phyloP scores from a whole-genome alignment of 1,139 yeast species.

The Yamadazyma aaseri region DNA sequence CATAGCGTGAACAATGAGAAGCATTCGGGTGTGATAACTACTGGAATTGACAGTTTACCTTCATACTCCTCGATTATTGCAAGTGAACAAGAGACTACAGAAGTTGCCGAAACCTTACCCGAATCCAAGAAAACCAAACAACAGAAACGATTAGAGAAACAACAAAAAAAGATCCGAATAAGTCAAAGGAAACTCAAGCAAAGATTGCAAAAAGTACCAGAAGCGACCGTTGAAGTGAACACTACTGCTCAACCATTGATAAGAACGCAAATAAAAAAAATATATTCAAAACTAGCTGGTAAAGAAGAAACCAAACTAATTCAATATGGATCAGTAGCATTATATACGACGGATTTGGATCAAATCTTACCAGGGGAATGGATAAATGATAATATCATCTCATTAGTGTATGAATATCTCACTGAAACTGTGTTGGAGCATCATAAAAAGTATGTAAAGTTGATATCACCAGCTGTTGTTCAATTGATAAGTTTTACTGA shows the following conservation, averaged over 20 bases:
- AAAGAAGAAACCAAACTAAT: conserved; percentile 17
- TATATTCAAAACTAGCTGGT: conserved; percentile 17
- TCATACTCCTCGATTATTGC: conserved; percentile 18
- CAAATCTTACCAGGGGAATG: conserved; percentile 57
- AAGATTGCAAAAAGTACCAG: not conserved
- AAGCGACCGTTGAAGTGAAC: not conserved
- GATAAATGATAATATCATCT: conserved; percentile 70
- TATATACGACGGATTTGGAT: conserved; percentile 37
- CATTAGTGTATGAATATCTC: conserved; percentile 61
- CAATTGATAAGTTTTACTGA: conserved; percentile 43
- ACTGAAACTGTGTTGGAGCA: conserved; percentile 17
- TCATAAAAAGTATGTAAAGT: conserved; percentile 23
- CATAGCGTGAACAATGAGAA: conserved; percentile 5
- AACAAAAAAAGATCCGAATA: conserved; percentile 29
- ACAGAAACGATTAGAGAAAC: conserved; percentile 30
- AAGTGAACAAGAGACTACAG: not conserved
- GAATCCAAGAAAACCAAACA: not conserved
- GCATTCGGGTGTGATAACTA: conserved; percentile 12
- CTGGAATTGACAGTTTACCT: conserved; percentile 34
- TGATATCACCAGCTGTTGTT: conserved; percentile 39
- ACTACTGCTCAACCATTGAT: not conserved
- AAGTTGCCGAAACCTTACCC: not conserved
- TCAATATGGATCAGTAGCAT: conserved; percentile 41
- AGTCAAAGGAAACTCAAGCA: conserved; percentile 11
- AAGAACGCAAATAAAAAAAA: conserved; percentile 21